Base-by-base conservation (phyloP, 805 yeast species). In the Candida nitratophila region DNA sequence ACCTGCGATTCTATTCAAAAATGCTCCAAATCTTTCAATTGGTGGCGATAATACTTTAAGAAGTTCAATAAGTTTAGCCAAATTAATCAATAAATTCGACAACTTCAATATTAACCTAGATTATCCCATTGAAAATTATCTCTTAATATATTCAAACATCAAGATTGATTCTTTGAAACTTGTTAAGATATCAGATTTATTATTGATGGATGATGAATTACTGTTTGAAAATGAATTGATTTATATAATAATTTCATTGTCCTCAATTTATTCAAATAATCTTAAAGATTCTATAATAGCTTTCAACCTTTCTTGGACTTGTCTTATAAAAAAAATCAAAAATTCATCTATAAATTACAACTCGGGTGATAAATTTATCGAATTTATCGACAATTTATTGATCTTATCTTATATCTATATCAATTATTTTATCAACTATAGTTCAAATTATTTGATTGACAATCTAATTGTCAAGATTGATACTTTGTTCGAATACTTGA, bases 401-500 rank as follows among this genome's bases (percentile, higher is more conserved):
- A 52, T 74, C 19, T 54, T 77, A 29, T 59, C 73, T 26, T 68
- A 60, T 49, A 63, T 74, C 14, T 71, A 72, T 46, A 54, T 74
- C 40, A 60, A 65, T 24, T 65, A 66, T 53, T 63, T 70, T 43
- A 56, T 64, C 35, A 59, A 64, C n/a, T 47, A 56, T 33, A 44
- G 43, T 38, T 3, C 4, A 15, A 57, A 57, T 39, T 42, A 45
- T 27, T 34, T 26, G 42, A 42, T 30, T 46, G 44, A 29, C 30
- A 33, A 33, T 33, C 41, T 55, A 5, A 44, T 51, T 3, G 56
- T 74, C n/a, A 70, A 71, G 29, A 66, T 69, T 24, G 76, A 73
- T 43, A 67, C 74, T 31, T 62, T 76, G 6, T 62, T 76, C 47
- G 73, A 74, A 49, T 73, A 73, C 48, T 59, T 77, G 41, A 73